phyloP scores from a whole-genome alignment of 371 early-diverging fungal species.

The Saksenaea oblongispora region DNA sequence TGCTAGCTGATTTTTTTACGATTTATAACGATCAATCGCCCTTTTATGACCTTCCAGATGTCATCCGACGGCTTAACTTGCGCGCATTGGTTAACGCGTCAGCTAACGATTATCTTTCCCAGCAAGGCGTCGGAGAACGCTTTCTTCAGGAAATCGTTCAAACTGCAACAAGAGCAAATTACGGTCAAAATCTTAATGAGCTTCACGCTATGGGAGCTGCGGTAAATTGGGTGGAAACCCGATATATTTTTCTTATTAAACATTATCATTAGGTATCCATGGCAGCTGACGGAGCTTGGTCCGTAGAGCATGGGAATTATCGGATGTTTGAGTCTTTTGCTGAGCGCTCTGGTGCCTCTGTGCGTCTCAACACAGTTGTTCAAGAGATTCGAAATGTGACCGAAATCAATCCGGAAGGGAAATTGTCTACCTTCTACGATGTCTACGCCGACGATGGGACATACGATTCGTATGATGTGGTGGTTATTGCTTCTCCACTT shows the following conservation, averaged over 20 bases:
- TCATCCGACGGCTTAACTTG: slow-evolving; percentile 28
- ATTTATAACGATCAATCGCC: slow-evolving; percentile 7
- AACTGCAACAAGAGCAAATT: slow-evolving; percentile 69
- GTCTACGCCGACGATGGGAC: slow-evolving; percentile 42
- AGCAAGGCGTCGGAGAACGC: slow-evolving; percentile 24
- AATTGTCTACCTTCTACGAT: slow-evolving; percentile 27
- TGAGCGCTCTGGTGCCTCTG: slow-evolving; percentile 41
- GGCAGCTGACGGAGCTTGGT: slow-evolving; percentile 54
- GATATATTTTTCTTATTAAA: neutral
- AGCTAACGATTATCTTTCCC: slow-evolving; percentile 43
- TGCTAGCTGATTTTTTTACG: slow-evolving; percentile 18
- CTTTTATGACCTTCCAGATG: slow-evolving; percentile 16
- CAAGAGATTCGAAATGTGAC: slow-evolving; percentile 34
- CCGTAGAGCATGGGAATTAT: slow-evolving; percentile 66
- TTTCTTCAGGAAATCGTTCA: slow-evolving; percentile 59
- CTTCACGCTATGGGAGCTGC: slow-evolving; percentile 66
- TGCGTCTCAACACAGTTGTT: slow-evolving; percentile 51
- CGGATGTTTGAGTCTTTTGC: slow-evolving; percentile 70
- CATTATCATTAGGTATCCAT: slow-evolving; percentile 41
- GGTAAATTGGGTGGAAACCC: slow-evolving; percentile 17
- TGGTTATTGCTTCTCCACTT: slow-evolving; percentile 61
- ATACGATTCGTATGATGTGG: slow-evolving; percentile 51
- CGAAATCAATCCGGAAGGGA: slow-evolving; percentile 23
- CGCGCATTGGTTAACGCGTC: slow-evolving; percentile 26
- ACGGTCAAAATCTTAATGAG: slow-evolving; percentile 64